These are phyloP conservation scores for Rhizopogon salebrosus DNA, from an alignment of 768 basidiomycete species.

Conservation along the genomic window DNA sequence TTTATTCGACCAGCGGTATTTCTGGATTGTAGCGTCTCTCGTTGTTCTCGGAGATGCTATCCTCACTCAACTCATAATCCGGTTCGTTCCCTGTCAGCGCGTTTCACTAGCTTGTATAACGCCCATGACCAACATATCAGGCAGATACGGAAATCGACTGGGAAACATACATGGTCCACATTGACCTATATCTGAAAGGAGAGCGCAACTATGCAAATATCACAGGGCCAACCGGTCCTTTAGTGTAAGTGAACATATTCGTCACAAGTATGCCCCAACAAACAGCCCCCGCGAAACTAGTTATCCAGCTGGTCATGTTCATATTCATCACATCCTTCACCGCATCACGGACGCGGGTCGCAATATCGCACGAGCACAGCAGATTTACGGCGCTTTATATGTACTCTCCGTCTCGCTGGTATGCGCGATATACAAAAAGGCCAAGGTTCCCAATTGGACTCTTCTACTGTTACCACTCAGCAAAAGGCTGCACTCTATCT, in stretches of 20 bases:
- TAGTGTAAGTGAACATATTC: conserved; percentile 58
- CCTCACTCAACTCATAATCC: conserved; percentile 77
- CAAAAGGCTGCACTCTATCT: conserved; percentile 94
- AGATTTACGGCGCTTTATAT: conserved; percentile 76
- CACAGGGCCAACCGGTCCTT: conserved; percentile 84
- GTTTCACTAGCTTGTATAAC: conserved; percentile 4
- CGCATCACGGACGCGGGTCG: conserved; percentile 54
- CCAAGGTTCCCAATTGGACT: conserved; percentile 66
- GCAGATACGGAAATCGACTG: conserved; percentile 98
- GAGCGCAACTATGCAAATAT: conserved; percentile 80
- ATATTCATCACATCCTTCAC: conserved; percentile 72
- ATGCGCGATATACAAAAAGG: conserved; percentile 62
- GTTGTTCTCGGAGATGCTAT: conserved; percentile 70
- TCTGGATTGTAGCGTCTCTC: conserved; percentile 60
- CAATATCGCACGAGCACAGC: conserved; percentile 63
- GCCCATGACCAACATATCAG: conserved; percentile 13
- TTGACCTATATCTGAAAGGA: conserved; percentile 71
- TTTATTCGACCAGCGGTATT: conserved; percentile 53
- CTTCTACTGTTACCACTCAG: conserved; percentile 73
- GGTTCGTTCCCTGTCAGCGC: conserved; percentile 74
- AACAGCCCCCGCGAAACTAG: conserved; percentile 34
- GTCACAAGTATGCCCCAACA: neutral
- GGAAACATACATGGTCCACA: conserved; percentile 92
- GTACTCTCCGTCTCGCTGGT: conserved; percentile 57
- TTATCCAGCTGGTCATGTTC: conserved; percentile 92